These are phyloP conservation scores for Kandelia obovata DNA, from an alignment of 345 rosid genomes.

Conservation along the genomic window DNA sequence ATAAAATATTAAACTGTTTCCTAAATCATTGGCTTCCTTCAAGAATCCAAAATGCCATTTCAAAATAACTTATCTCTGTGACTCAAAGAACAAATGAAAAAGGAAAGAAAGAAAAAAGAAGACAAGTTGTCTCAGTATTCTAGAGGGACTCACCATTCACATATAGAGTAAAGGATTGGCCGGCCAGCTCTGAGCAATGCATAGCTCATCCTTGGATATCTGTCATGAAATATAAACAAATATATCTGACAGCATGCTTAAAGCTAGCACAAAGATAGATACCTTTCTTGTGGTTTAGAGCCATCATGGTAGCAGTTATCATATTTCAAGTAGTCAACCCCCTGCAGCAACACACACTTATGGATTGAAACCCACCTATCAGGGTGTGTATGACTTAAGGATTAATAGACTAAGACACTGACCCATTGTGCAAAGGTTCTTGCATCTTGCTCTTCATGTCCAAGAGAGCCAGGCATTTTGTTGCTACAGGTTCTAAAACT, in stretches of 20 bases:
- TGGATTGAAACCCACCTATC: neutral
- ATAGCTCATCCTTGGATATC: slow-evolving; percentile 25
- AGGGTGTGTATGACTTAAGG: neutral
- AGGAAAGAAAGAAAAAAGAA: too few species aligned
- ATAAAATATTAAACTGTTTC: neutral
- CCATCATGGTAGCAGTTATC: slow-evolving; percentile 31
- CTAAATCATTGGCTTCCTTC: neutral
- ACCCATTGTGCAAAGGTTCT: slow-evolving; percentile 25
- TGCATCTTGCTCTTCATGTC: slow-evolving; percentile 24
- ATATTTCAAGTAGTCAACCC: slow-evolving; percentile 29
- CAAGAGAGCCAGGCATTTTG: slow-evolving; percentile 33
- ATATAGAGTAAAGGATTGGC: slow-evolving; percentile 26
- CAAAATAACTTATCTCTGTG: neutral
- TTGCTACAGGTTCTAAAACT: slow-evolving; percentile 22
- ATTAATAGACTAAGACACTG: neutral
- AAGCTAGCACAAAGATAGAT: neutral
- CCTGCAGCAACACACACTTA: slow-evolving; percentile 3
- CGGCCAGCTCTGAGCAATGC: slow-evolving; percentile 26
- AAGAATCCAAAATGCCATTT: neutral
- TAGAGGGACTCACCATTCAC: slow-evolving; percentile 23
- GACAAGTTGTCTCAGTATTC: neutral
- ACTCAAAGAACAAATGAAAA: neutral
- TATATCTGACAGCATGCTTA: neutral
- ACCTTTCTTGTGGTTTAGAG: slow-evolving; percentile 24
- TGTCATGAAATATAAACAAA: neutral